These are phyloP conservation scores for Benincasa hispida DNA, from an alignment of 306 rosid genomes.

Conservation along the genomic window DNA sequence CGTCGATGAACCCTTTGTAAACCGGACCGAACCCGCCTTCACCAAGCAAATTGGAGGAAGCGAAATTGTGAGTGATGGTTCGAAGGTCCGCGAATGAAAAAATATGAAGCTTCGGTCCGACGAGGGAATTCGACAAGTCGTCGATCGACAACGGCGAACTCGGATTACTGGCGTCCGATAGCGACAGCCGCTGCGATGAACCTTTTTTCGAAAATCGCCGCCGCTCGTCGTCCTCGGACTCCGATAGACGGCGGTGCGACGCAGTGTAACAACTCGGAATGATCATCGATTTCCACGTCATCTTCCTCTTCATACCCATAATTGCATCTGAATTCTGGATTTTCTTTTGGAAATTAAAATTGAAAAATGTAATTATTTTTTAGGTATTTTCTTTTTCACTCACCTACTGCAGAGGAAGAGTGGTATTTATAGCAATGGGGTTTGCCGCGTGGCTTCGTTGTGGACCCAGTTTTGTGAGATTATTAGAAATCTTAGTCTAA, in stretches of 20 bases:
- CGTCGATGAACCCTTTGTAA: conserved; percentile 64
- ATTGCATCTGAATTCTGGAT: not conserved
- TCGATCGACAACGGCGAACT: conserved; percentile 31
- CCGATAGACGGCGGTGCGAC: conserved; percentile 14
- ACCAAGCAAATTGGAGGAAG: conserved; percentile 59
- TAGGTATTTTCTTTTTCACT: not conserved
- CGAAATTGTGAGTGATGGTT: conserved; percentile 49
- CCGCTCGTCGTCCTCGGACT: conserved; percentile 12
- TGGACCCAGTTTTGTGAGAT: not conserved
- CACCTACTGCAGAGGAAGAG: not conserved
- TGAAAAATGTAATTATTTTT: too few species aligned
- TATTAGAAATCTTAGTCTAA: not conserved
- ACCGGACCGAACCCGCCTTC: conserved; percentile 94
- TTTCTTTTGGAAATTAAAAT: too few species aligned
- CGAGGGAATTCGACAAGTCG: conserved; percentile 59
- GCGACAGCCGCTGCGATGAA: conserved; percentile 46
- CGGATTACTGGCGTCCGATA: conserved; percentile 50
- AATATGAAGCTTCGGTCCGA: conserved; percentile 43
- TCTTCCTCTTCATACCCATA: conserved; percentile 15
- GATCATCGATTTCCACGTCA: conserved; percentile 66
- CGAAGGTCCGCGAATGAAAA: conserved; percentile 54
- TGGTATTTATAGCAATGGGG: not conserved
- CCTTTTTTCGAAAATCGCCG: conserved; percentile 16
- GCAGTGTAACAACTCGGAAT: conserved; percentile 45
- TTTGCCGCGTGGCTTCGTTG: not conserved